phyloP scores from a whole-genome alignment of 164 flowering plant species.

The Vitis vinifera region ASM3070453v1 NC_081810.1:4643501-4644000 shows the following conservation, averaged over 20 bases:
- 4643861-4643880: neutral
- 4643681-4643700: slow-evolving; percentile 3
- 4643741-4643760: too few relatives aligned
- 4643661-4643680: neutral
- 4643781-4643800: neutral
- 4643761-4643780: neutral
- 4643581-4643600: slow-evolving; percentile 19
- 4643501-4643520: slow-evolving; percentile 37
- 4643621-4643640: slow-evolving; percentile 27
- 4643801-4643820: slow-evolving; percentile 10
- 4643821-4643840: neutral
- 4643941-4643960: neutral
- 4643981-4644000: neutral
- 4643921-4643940: neutral
- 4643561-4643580: slow-evolving; percentile 17
- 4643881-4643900: neutral
- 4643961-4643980: neutral
- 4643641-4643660: slow-evolving; percentile 8
- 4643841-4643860: slow-evolving; percentile 12
- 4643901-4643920: neutral
- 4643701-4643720: neutral
- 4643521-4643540: slow-evolving; percentile 17
- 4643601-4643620: slow-evolving; percentile 37
- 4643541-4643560: slow-evolving; percentile 7
- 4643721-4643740: too few relatives aligned